Conservation (phyloP, 306 rosid genomes). For the Sicyos baderoa region DNA sequence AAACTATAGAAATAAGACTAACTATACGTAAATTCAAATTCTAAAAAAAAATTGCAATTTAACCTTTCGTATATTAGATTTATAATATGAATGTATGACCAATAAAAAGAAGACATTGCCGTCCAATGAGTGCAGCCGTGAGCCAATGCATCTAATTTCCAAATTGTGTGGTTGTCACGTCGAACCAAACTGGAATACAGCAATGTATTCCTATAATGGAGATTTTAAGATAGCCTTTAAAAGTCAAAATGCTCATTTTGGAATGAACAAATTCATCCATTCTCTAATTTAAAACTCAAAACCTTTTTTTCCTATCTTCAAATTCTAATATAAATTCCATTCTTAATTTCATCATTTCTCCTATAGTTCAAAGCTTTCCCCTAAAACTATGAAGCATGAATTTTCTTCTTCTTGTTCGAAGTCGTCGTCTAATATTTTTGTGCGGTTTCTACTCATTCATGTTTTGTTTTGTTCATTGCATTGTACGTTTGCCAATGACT, state of each 20-base stretch:
- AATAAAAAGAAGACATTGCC: background rate
- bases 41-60: too few relatives aligned
- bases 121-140: background rate
- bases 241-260: too few relatives aligned
- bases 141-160: background rate
- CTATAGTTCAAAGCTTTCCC: background rate
- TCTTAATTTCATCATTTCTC: background rate
- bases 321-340: background rate
- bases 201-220: background rate
- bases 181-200: background rate
- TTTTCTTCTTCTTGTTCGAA: background rate
- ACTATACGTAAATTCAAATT: too few relatives aligned
- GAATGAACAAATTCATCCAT: too few relatives aligned
- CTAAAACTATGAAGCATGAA: background rate
- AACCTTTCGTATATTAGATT: too few relatives aligned
- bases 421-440: background rate
- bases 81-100: too few relatives aligned
- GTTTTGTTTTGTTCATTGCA: background rate
- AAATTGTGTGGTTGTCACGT: slow-evolving; percentile 14
- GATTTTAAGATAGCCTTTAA: background rate
- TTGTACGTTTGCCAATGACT: slow-evolving; percentile 9
- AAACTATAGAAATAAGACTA: too few relatives aligned
- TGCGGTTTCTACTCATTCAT: background rate
- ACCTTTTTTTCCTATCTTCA: too few relatives aligned
- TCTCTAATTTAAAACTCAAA: too few relatives aligned